Evolutionary conservation across 306 rosid genomes (phyloP).

Genomic region (Vigna unguiculata): DNA sequence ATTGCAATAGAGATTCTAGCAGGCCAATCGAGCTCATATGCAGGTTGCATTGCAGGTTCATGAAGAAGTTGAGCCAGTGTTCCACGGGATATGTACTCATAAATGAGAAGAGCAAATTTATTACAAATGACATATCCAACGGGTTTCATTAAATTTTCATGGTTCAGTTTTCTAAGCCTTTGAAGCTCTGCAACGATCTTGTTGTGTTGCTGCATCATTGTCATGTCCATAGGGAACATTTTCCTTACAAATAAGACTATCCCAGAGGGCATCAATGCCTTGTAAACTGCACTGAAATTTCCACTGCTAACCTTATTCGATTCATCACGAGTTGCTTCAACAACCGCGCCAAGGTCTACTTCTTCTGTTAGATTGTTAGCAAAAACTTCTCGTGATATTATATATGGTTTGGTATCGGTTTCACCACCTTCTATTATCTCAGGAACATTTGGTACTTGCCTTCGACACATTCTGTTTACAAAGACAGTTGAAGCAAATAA

Average conservation of each 20-base stretch:
- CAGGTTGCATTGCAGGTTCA: background rate
- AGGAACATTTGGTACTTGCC: background rate
- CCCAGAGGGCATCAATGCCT: background rate
- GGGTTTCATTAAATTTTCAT: background rate
- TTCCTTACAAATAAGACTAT: constrained; percentile 6
- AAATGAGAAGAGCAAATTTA: background rate
- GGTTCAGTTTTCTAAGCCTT: background rate
- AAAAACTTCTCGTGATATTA: background rate
- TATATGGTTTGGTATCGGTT: background rate
- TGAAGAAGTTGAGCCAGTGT: constrained; percentile 8
- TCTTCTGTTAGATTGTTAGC: background rate
- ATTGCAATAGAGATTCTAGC: constrained; percentile 15
- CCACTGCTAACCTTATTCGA: constrained; percentile 1
- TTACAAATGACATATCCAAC: background rate
- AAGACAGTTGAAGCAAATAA: background rate
- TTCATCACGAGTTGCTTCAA: background rate
- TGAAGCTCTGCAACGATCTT: background rate
- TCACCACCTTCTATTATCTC: too few species aligned
- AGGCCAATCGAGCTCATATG: background rate
- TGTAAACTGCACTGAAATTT: background rate
- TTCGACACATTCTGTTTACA: background rate
- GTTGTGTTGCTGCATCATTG: background rate
- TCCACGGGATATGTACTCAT: background rate
- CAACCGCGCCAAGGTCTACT: background rate
- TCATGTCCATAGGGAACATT: background rate